Base-by-base conservation (phyloP, 495 filamentous ascomycete species). In the Hypoxylon rickii region DNA sequence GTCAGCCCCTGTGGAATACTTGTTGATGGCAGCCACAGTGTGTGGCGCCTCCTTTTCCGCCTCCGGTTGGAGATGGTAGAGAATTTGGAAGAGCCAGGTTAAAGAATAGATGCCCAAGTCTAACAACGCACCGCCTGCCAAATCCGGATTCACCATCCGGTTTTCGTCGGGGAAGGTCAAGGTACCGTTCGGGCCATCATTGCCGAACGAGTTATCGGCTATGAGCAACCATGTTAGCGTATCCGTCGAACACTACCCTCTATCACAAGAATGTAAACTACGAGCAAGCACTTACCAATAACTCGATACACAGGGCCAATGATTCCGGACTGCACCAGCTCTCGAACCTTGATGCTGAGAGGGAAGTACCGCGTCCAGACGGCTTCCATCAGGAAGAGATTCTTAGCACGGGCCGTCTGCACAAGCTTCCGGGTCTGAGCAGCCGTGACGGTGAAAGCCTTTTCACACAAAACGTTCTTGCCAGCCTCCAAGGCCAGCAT, bases 291-390 rank as follows among this genome's bases (percentile, higher is more conserved):
- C 76, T 68, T 51, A 79, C 76, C 88, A 55, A 84, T 77, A 1
- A 89, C 88, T 20, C 92, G 81, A 29, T 88, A 80, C 3, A 96
- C 86, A 36, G 84, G 82, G 6, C 93, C 92, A 58, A 97, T 86
- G 47, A 75, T 78, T 1, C 88, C 87, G 1, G 78, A 74, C 46
- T 77, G 71, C 47, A 95, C 86, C 61, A 90, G 63, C 44, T 90
- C 79, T 32, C 90, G 72, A 16, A 96, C 73, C 70, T 93, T 84
- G 49, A 88, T 81, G 58, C 83, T 87, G 3, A 93, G 69, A 1
- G 93, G 93, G 77, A 96, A 95, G 69, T 89, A 94, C 17, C 93
- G 77, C 32, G 92, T 97, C 93, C 94, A 97, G 10, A 97, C 89
- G 13, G 92, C 92, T 76, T 97, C 93, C 90, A 96, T 96, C 31